phyloP scores from a whole-genome alignment of 495 filamentous ascomycete genomes.

The Opeltia flavorubescens region DNA sequence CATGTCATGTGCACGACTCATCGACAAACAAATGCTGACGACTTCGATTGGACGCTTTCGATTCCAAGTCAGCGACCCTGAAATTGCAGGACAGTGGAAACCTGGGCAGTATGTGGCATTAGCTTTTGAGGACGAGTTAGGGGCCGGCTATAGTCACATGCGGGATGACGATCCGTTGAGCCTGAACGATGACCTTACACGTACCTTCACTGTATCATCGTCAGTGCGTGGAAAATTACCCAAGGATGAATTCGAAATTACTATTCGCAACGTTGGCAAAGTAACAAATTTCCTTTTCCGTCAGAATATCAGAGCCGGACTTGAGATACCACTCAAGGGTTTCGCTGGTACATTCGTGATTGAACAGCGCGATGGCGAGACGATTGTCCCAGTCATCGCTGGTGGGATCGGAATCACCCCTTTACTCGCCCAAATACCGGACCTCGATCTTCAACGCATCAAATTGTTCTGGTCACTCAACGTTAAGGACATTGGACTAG shows the following conservation, averaged over 20 bases:
- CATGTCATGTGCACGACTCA: constrained; percentile 32
- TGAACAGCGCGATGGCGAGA: constrained; percentile 16
- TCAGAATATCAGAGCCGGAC: constrained; percentile 31
- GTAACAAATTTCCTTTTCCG: constrained; percentile 52
- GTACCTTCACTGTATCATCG: constrained; percentile 67
- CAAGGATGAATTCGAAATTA: constrained; percentile 53
- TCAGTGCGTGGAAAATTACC: constrained; percentile 25
- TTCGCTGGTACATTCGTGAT: constrained; percentile 57
- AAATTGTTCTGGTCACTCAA: constrained; percentile 54
- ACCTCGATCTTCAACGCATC: constrained; percentile 30
- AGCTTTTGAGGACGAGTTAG: constrained; percentile 50
- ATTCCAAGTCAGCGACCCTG: constrained; percentile 38
- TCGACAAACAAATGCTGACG: constrained; percentile 41
- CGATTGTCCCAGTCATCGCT: constrained; percentile 45
- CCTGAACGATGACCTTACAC: constrained; percentile 68
- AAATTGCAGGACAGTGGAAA: constrained; percentile 34
- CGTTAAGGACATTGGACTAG: constrained; percentile 44
- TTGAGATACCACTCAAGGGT: constrained; percentile 54
- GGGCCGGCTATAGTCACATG: constrained; percentile 69
- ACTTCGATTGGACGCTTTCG: constrained; percentile 49
- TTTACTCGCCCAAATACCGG: constrained; percentile 46
- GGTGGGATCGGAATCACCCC: constrained; percentile 76
- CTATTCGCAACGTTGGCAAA: constrained; percentile 47
- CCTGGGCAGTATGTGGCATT: constrained; percentile 65
- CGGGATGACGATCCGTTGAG: constrained; percentile 59